Base-by-base conservation (phyloP, 2,329 filamentous ascomycete species). In the Albifimbria verrucaria region DNA sequence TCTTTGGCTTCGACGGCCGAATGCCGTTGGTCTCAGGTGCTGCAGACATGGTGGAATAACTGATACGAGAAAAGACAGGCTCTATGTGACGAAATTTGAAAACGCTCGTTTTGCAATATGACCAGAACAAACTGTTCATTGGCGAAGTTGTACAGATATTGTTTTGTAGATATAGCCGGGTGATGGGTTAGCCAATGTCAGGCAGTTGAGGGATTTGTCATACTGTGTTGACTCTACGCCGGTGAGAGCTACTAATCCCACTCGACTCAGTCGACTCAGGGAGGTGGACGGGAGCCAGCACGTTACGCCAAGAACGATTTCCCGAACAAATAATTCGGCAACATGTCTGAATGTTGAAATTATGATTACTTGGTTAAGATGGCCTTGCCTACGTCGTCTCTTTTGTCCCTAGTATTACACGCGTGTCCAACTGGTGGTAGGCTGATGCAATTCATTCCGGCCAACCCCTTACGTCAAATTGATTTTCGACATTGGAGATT, bases 1-100 rank as follows among this genome's bases (percentile, higher is more conserved):
- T 63, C 52, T 66, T 68, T 4, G 65, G 54, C 53, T 67, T 66
- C 50, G 64, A 66, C 48, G 59, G 57, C 42, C 54, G 55, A 3
- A 53, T 42, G 54, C 54, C 57, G 47, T 61, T 56, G 23, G 61
- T 55, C 52, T 51, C 51, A 15, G 56, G 48, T 36, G 55, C 46
- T 20, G 61, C 58, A 18, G 68, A 57, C 68, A 70, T 68, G 49
- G 55, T 58, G 56, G 62, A 57, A 49, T 51, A n/a, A 28, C 47
- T 53, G 45, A 36, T 18, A 55, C 47, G 49, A 7, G 49, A 46
- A 15, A 21, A 21, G 20, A 57, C 18, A 44, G 42, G 18, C 32
- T 12, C 32, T 39, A 12, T 39, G 12, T 39, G 32, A 39, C 5
- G 18, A 39, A 39, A 39, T 6, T 6, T 17, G 5, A n/a, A 12